Percentiles rank a stretch among this genome's conserved stretches.
phyloP scores from a whole-genome alignment of 768 basidiomycete species.

The Scleroderma bovista region DNA sequence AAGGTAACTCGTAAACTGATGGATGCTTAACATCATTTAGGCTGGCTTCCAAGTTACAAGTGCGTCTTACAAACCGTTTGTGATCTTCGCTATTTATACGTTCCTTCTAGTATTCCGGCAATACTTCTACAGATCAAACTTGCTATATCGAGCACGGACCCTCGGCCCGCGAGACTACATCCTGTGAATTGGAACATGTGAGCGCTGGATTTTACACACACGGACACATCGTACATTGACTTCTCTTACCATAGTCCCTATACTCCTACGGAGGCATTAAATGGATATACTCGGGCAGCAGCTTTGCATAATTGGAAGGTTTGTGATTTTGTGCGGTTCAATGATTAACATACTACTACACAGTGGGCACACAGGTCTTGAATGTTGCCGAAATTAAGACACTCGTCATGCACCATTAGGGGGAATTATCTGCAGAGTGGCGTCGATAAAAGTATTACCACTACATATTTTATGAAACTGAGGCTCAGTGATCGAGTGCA shows the following conservation, averaged over 20 bases:
- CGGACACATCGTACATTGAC: background rate
- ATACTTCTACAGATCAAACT: conserved; percentile 61
- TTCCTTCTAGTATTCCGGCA: conserved; percentile 30
- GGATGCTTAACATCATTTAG: conserved; percentile 20
- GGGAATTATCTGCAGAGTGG: no score
- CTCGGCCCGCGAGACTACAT: conserved; percentile 52
- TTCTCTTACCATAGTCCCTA: conserved; percentile 30
- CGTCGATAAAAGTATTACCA: no score
- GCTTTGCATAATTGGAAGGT: conserved; percentile 60
- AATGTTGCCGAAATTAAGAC: conserved; percentile 12
- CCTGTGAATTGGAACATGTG: conserved; percentile 46
- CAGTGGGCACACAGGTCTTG: conserved; percentile 25
- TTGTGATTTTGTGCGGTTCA: conserved; percentile 1
- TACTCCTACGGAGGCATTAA: conserved; percentile 50
- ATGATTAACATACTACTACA: no score
- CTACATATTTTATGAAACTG: no score
- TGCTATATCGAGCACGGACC: conserved; percentile 64
- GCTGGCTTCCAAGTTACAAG: conserved; percentile 69
- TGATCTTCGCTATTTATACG: background rate
- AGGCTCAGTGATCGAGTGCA: no score
- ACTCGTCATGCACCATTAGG: conserved; percentile 10
- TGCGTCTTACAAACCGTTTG: conserved; percentile 17
- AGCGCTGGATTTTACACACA: background rate
- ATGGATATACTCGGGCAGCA: conserved; percentile 63
- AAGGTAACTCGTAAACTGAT: background rate